Conservation (phyloP, 2,329 filamentous ascomycete genomes). For the Leptographium wingfieldii region DNA sequence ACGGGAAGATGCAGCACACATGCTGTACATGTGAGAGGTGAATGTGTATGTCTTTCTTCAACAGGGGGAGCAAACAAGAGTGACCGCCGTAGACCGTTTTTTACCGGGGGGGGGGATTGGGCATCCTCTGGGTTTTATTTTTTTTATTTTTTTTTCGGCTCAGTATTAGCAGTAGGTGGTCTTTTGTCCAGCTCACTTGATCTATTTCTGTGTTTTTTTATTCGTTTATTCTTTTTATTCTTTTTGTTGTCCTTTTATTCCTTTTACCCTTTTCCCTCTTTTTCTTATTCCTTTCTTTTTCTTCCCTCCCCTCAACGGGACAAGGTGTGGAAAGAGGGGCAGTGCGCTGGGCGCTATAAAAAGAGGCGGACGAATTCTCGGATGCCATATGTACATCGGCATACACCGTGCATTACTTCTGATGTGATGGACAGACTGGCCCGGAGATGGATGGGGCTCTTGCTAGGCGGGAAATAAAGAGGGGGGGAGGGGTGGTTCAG, state of each 20-base stretch:
- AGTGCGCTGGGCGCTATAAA: neutral
- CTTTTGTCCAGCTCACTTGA: too few relatives aligned
- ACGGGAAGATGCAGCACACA: neutral
- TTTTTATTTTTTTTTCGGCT: neutral
- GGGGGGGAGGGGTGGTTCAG: neutral
- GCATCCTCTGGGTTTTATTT: neutral
- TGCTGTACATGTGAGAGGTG: neutral
- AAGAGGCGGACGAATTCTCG: neutral
- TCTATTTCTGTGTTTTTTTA: neutral
- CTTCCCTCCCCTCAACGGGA: neutral
- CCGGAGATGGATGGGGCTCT: constrained; percentile 1
- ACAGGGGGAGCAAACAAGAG: neutral
- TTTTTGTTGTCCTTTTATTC: neutral
- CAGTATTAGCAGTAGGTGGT: too few relatives aligned
- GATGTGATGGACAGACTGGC: neutral
- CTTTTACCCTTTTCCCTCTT: neutral
- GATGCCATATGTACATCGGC: neutral
- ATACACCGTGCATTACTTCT: neutral
- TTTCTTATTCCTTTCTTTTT: neutral
- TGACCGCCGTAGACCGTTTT: neutral
- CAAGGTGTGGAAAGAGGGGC: neutral
- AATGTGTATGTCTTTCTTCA: neutral
- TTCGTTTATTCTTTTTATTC: neutral
- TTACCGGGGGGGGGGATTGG: neutral
- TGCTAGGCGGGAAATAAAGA: neutral